phyloP scores from a whole-genome alignment of 345 rosid genomes.

The Hibiscus trionum region DNA sequence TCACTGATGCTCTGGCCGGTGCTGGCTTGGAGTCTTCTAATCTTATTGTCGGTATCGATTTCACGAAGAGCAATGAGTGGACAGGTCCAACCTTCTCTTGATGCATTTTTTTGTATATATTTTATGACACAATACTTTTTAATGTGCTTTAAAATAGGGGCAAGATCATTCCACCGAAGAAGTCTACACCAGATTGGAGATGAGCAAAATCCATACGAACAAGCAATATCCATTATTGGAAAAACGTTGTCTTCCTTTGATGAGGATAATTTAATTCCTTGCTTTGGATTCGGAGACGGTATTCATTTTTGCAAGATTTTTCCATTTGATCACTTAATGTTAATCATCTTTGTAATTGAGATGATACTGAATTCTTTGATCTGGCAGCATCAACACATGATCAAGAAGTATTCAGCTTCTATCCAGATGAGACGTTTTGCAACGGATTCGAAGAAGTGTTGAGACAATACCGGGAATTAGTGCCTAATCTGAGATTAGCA shows the following conservation, averaged over 20 bases:
- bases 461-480: constrained; percentile 41
- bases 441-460: constrained; percentile 60
- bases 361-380: background rate
- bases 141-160: constrained; percentile 26
- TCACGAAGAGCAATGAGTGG: constrained; percentile 87
- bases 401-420: constrained; percentile 55
- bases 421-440: constrained; percentile 42
- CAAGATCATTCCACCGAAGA: constrained; percentile 54
- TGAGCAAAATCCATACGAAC: constrained; percentile 63
- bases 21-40: constrained; percentile 75
- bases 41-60: constrained; percentile 76
- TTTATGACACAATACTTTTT: background rate
- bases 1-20: constrained; percentile 53
- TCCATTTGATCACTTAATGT: background rate
- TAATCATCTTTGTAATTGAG: background rate
- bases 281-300: constrained; percentile 73
- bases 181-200: constrained; percentile 64
- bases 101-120: background rate
- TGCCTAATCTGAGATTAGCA: constrained; percentile 47
- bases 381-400: constrained; percentile 58
- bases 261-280: constrained; percentile 77
- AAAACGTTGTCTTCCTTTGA: constrained; percentile 67
- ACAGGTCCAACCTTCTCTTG: constrained; percentile 37
- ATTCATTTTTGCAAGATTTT: background rate
- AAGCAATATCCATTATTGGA: constrained; percentile 79